phyloP scores from a whole-genome alignment of 495 filamentous ascomycete genomes.

The Hyaloscypha finlandica region DNA sequence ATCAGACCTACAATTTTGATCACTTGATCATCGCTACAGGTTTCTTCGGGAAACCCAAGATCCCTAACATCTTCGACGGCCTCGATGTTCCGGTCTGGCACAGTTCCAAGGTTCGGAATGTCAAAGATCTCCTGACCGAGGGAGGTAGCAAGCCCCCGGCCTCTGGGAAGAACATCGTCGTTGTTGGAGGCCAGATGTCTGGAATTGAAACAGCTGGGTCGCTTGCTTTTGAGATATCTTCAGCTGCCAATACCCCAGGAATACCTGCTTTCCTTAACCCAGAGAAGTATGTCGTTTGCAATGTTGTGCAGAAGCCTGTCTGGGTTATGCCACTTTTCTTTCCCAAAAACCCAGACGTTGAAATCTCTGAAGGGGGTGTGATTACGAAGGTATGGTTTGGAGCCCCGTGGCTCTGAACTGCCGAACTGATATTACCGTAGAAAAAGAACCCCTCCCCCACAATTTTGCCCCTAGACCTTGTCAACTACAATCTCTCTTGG shows the following conservation, averaged over 20 bases:
- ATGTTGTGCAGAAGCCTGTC: slow-evolving; percentile 68
- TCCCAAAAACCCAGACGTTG: slow-evolving; percentile 40
- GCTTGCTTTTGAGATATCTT: slow-evolving; percentile 69
- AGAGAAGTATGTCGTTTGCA: slow-evolving; percentile 40
- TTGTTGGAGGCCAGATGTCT: slow-evolving; percentile 84
- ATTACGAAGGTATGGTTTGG: not conserved
- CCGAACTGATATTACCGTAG: slow-evolving; percentile 36
- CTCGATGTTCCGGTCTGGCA: slow-evolving; percentile 48
- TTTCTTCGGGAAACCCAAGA: slow-evolving; percentile 67
- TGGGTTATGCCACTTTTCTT: slow-evolving; percentile 72
- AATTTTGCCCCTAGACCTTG: slow-evolving; percentile 77
- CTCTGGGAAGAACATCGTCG: slow-evolving; percentile 59
- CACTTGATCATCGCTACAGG: slow-evolving; percentile 74
- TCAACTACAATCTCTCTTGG: slow-evolving; percentile 68
- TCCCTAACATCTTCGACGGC: slow-evolving; percentile 44
- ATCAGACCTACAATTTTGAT: slow-evolving; percentile 55
- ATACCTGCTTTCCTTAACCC: slow-evolving; percentile 26
- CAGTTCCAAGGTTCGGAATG: slow-evolving; percentile 55
- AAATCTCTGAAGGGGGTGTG: slow-evolving; percentile 5
- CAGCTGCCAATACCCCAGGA: slow-evolving; percentile 48
- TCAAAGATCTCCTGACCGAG: slow-evolving; percentile 38
- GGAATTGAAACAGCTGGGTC: slow-evolving; percentile 75
- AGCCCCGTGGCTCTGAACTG: not conserved
- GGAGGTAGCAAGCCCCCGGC: slow-evolving; percentile 15
- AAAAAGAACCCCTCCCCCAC: slow-evolving; percentile 44